Evolutionary conservation across 73 alveolate genomes (phyloP).

Genomic region (Diophrys appendiculata): DNA sequence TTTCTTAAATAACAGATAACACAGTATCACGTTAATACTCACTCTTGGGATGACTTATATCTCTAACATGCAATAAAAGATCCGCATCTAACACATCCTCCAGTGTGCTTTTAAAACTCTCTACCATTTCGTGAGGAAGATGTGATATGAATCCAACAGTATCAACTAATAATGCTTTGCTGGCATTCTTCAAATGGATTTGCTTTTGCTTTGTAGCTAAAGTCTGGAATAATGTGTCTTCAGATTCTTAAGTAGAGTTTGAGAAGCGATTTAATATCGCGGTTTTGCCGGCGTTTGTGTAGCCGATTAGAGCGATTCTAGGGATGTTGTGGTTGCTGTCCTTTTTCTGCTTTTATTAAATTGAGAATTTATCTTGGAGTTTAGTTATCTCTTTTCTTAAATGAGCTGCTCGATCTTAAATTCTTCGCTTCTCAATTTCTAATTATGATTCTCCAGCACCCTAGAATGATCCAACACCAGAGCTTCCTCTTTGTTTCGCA

Average conservation of each 20-base stretch:
- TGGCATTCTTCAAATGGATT: slow-evolving; percentile 59
- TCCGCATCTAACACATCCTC: slow-evolving; percentile 86
- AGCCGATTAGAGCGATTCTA: slow-evolving; percentile 80
- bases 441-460: slow-evolving; percentile 90
- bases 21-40: slow-evolving; percentile 76
- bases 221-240: slow-evolving; percentile 78
- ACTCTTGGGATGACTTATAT: slow-evolving; percentile 84
- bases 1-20: slow-evolving; percentile 66
- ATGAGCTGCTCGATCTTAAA: slow-evolving; percentile 73
- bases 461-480: slow-evolving; percentile 60
- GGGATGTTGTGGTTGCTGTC: slow-evolving; percentile 54
- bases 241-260: slow-evolving; percentile 57
- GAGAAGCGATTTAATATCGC: slow-evolving; percentile 76
- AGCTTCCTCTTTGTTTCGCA: slow-evolving; percentile 79
- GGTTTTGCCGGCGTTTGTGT: slow-evolving; percentile 93
- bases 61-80: slow-evolving; percentile 85
- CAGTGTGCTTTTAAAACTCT: slow-evolving; percentile 81
- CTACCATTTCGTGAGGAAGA: slow-evolving; percentile 85
- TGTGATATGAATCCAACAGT: slow-evolving; percentile 90
- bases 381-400: slow-evolving; percentile 49
- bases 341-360: slow-evolving; percentile 20
- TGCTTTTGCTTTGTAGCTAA: slow-evolving; percentile 73
- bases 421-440: slow-evolving; percentile 72
- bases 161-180: slow-evolving; percentile 75
- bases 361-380: slow-evolving; percentile 18